Percentiles rank a stretch among this genome's conserved stretches.
phyloP scores from a whole-genome alignment of 139 green algal genomes.

The Coelastrella sp. region DNA sequence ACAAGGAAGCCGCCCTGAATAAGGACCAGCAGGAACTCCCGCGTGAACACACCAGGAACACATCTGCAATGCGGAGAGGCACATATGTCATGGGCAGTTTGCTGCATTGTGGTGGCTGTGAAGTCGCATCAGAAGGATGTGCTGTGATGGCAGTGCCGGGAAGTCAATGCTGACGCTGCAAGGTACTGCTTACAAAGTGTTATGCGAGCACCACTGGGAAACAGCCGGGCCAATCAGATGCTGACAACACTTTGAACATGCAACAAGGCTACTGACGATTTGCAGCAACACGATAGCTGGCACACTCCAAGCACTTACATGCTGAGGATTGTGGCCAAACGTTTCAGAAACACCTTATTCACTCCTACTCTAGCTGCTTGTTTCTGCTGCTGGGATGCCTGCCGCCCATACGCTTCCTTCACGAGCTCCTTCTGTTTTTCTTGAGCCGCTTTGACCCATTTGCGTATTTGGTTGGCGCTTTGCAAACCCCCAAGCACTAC shows the following conservation, averaged over 20 bases:
- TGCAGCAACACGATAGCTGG: too few species aligned
- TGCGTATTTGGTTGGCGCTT: conserved; percentile 20
- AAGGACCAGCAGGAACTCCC: conserved; percentile 81
- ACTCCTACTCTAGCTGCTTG: conserved; percentile 57
- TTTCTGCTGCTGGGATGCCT: conserved; percentile 21
- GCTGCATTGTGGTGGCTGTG: too few species aligned
- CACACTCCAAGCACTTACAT: too few species aligned
- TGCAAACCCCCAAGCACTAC: conserved; percentile 33
- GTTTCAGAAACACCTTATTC: conserved; percentile 65
- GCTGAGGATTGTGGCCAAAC: conserved; percentile 64
- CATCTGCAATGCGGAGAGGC: too few species aligned
- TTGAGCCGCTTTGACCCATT: conserved; percentile 27
- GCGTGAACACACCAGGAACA: conserved; percentile 72
- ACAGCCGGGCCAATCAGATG: too few species aligned
- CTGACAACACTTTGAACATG: too few species aligned
- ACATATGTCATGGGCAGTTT: too few species aligned
- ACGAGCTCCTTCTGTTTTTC: conserved; percentile 34
- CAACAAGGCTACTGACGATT: too few species aligned
- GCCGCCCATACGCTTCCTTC: conserved; percentile 21
- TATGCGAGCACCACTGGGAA: too few species aligned
- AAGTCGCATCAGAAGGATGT: too few species aligned
- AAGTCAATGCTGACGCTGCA: not conserved
- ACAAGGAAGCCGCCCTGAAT: conserved; percentile 82
- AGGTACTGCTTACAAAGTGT: too few species aligned
- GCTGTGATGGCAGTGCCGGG: too few species aligned